Base-by-base conservation (phyloP, 2,329 filamentous ascomycete species). In the Nakataea oryzae region DNA sequence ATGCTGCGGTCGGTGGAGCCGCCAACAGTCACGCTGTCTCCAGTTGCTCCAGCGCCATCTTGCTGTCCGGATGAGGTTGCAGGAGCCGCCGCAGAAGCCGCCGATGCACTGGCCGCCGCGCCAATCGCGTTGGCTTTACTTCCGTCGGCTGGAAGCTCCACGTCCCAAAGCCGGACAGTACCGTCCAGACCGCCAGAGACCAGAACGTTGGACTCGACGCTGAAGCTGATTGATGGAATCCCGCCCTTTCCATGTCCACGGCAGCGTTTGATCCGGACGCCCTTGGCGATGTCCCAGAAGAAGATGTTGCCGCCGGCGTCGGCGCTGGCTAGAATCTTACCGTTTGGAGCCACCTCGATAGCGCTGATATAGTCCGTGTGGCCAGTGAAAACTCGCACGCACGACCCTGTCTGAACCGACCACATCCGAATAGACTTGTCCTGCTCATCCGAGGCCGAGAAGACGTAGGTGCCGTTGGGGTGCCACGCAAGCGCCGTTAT, bases 361-460 rank as follows among this genome's bases (percentile, higher is more conserved):
- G 91, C 85, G 17, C 89, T 96, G 71, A 97, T 87, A 70, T 91
- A 91, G 59, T 95, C 91, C 0, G 86, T 89, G 71, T 99, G 95
- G 1, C 95, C 95, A 0, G 90, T 92, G 71, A 97, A 96, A 69
- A 97, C 86, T 29, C 95, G 89, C 6, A 97, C 90, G 47, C 92
- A 91, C 65, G 88, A 87, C 30, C 95, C 95, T 11, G 89, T 93
- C 13, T 86, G 83, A n/a, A 97, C 85, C 12, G 92, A 88, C 95
- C 95, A 99, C 93, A 99, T 97, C 32, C 95, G 88, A 41, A 97
- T 90, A 0, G 92, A 95, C 74, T 93, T 93, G 74, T 99, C 86
- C 8, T 81, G 84, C 70, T 87, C 93, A 67, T 90, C 90, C 14
- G 91, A 96, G 3, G 90, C 92, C 0, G 95, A 97, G 74, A 99